phyloP scores from a whole-genome alignment of 139 green algal species.

The Asterochloris sp. region DNA sequence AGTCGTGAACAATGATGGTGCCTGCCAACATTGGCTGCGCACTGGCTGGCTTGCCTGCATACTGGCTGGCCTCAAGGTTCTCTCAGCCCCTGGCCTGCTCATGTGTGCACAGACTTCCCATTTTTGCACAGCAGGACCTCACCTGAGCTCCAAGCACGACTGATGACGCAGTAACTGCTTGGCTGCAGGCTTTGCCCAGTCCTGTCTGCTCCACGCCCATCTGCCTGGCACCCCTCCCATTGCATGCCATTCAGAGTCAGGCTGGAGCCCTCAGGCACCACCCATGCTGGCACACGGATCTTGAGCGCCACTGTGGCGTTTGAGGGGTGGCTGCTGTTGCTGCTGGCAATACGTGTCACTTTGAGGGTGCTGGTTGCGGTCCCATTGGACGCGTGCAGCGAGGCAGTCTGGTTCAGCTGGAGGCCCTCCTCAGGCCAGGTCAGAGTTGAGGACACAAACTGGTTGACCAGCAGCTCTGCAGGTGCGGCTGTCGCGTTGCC shows the following conservation, averaged over 20 bases:
- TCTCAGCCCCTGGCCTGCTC: no score
- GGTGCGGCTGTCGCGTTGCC: not conserved
- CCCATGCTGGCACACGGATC: slow-evolving; percentile 14
- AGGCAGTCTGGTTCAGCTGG: slow-evolving; percentile 9
- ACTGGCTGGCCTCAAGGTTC: no score
- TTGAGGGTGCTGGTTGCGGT: slow-evolving; percentile 3
- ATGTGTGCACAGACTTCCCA: no score
- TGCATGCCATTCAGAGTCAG: not conserved
- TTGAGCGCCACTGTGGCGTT: not conserved
- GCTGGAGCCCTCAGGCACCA: not conserved
- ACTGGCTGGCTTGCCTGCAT: no score
- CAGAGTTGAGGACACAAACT: slow-evolving; percentile 31
- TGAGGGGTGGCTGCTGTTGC: not conserved
- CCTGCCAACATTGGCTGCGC: no score
- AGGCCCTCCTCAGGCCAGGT: slow-evolving; percentile 20
- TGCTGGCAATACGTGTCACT: not conserved
- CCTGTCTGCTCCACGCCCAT: no score
- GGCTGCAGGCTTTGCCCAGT: no score
- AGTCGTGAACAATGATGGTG: no score
- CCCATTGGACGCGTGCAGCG: not conserved
- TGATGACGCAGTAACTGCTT: no score
- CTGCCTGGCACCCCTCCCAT: not conserved
- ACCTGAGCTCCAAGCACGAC: no score
- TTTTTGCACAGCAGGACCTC: no score
- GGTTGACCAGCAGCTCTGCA: slow-evolving; percentile 37